A percentile compares a stretch with the other conserved stretches of the same genome.
phyloP scores from a whole-genome alignment of 805 yeast genomes.

The Candida boidinii region DNA sequence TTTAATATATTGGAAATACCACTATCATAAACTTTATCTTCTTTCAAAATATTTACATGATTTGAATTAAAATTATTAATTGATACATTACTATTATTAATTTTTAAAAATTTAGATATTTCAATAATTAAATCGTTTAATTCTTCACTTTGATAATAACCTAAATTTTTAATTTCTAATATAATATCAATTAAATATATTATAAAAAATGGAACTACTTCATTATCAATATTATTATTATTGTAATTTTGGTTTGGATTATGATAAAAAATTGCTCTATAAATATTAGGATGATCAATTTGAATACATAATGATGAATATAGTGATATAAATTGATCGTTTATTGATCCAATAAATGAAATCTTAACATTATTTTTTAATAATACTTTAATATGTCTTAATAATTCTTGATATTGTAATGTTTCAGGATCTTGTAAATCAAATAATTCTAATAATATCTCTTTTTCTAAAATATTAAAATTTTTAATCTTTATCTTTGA shows the following conservation, averaged over 20 bases:
- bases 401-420: constrained; percentile 56
- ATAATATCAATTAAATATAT: constrained; percentile 14
- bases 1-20: constrained; percentile 71
- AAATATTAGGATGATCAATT: constrained; percentile 79
- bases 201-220: constrained; percentile 22
- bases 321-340: constrained; percentile 89
- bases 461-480: constrained; percentile 79
- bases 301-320: constrained; percentile 79
- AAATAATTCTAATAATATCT: constrained; percentile 76
- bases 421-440: constrained; percentile 76
- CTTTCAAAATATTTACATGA: no score
- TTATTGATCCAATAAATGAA: constrained; percentile 75
- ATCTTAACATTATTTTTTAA: constrained; percentile 69
- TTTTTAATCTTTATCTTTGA: constrained; percentile 75
- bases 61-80: no score
- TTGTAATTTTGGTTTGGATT: no score
- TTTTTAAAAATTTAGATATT: constrained; percentile 56
- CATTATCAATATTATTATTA: neutral
- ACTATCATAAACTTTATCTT: constrained; percentile 63
- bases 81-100: constrained; percentile 73
- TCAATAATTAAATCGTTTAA: constrained; percentile 37
- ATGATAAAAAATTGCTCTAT: constrained; percentile 74
- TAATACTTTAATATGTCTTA: constrained; percentile 58
- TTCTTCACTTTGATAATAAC: no score
- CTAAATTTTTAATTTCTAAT: constrained; percentile 18